Percentiles rank a stretch among this genome's conserved stretches.
Conservation (phyloP, 2,329 filamentous ascomycete species). For the Lachnellula hyalina region DNA sequence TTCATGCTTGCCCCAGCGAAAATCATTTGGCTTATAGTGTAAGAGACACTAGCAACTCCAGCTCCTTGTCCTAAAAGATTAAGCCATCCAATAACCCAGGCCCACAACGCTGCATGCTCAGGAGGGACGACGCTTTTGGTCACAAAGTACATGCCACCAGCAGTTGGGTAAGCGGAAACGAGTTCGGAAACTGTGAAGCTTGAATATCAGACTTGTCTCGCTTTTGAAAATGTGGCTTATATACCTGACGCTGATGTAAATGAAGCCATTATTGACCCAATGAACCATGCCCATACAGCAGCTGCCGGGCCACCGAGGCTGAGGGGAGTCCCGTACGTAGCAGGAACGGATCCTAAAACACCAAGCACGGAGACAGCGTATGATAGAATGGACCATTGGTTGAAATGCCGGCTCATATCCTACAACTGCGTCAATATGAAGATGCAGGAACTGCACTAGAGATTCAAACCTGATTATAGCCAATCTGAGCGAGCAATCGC, state of each 20-base stretch:
- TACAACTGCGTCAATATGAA: constrained; percentile 26
- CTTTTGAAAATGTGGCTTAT: constrained; percentile 1
- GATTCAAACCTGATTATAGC: constrained; percentile 52
- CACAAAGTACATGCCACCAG: constrained; percentile 64
- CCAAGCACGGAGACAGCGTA: constrained; percentile 63
- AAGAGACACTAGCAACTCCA: constrained; percentile 57
- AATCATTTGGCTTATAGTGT: constrained; percentile 60
- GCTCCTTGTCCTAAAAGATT: constrained; percentile 61
- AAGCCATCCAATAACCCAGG: constrained; percentile 64
- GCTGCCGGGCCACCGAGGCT: constrained; percentile 56
- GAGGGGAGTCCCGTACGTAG: constrained; percentile 55
- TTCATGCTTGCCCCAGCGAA: constrained; percentile 58
- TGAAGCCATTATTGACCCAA: constrained; percentile 59
- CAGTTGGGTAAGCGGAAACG: constrained; percentile 61
- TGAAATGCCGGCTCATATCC: constrained; percentile 59
- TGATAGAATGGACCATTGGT: constrained; percentile 60
- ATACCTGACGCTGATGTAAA: constrained; percentile 56
- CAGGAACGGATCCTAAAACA: constrained; percentile 59
- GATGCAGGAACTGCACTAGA: background rate
- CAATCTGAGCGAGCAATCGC: constrained; percentile 53
- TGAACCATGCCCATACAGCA: constrained; percentile 61
- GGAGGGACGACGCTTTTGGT: constrained; percentile 59
- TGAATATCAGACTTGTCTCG: constrained; percentile 1
- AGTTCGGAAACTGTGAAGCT: constrained; percentile 51
- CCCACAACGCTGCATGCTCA: constrained; percentile 56